phyloP scores from a whole-genome alignment of 2,329 filamentous ascomycete species.

The Calcarisporium arbuscula region DNA sequence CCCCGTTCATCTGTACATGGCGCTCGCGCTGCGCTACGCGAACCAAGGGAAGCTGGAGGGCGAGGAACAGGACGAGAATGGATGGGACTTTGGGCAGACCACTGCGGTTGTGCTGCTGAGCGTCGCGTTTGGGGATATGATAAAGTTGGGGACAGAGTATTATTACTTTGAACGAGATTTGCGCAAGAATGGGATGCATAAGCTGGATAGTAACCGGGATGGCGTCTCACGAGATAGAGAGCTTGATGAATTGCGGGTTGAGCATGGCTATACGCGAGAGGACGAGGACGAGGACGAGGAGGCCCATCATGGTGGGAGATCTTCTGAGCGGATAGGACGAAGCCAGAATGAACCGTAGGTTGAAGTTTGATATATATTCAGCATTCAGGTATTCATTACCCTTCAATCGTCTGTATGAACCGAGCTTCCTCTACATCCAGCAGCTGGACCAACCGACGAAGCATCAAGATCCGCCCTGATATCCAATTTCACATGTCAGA shows the following conservation, averaged over 20 bases:
- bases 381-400: too few relatives aligned
- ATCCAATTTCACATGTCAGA: too few relatives aligned
- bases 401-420: too few relatives aligned
- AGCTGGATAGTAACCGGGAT: background rate
- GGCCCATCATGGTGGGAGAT: too few relatives aligned
- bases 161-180: slow-evolving; percentile 7
- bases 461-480: too few relatives aligned
- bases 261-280: too few relatives aligned
- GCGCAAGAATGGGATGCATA: background rate
- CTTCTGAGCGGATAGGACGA: too few relatives aligned
- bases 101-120: slow-evolving; percentile 21
- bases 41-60: slow-evolving; percentile 17
- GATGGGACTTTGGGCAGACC: slow-evolving; percentile 26
- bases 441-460: too few relatives aligned
- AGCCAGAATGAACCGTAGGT: too few relatives aligned
- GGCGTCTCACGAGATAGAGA: background rate
- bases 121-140: slow-evolving; percentile 14
- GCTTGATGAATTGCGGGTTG: background rate
- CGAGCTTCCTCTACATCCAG: too few relatives aligned
- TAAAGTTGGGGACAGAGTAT: slow-evolving; percentile 15
- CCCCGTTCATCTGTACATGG: slow-evolving; percentile 25
- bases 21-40: slow-evolving; percentile 20
- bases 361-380: too few relatives aligned
- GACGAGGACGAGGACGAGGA: too few relatives aligned
- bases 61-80: slow-evolving; percentile 14